A percentile compares a stretch with the other conserved stretches of the same genome.
These are phyloP conservation scores for Apiotrichum siamense DNA, from an alignment of 1,284 basidiomycete species.

Conservation along the genomic window DNA sequence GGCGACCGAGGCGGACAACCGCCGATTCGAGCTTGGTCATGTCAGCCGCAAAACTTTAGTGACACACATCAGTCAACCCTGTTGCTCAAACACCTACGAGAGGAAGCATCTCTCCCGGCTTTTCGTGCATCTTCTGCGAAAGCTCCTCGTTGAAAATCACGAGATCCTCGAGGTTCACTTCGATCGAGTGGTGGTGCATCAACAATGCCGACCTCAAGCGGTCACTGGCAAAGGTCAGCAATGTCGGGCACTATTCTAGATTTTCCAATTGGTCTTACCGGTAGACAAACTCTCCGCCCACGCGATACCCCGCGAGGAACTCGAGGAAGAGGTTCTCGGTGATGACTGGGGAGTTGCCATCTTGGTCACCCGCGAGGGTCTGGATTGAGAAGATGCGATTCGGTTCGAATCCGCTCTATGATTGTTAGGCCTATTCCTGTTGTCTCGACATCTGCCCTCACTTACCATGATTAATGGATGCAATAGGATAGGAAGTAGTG, in stretches of 20 bases:
- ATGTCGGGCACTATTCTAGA: too few relatives aligned
- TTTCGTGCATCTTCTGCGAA: constrained; percentile 81
- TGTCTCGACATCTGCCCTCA: too few relatives aligned
- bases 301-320: constrained; percentile 78
- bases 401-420: constrained; percentile 63
- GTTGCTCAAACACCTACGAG: constrained; percentile 54
- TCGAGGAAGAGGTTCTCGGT: constrained; percentile 72
- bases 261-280: constrained; percentile 51
- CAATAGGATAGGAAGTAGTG: too few relatives aligned
- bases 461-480: constrained; percentile 13
- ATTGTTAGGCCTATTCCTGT: neutral
- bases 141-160: constrained; percentile 89
- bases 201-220: constrained; percentile 83
- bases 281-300: constrained; percentile 84
- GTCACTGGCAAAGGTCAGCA: constrained; percentile 56
- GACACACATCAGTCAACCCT: neutral
- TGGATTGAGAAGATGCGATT: constrained; percentile 72
- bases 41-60: too few relatives aligned
- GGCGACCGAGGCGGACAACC: constrained; percentile 70
- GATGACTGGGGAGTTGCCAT: constrained; percentile 66
- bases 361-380: constrained; percentile 56
- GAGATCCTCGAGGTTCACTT: constrained; percentile 86
- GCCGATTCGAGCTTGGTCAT: constrained; percentile 95
- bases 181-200: constrained; percentile 82
- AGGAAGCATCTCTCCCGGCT: constrained; percentile 82